These are phyloP conservation scores for Fagus crenata DNA, from an alignment of 306 rosid genomes.

Conservation along the genomic window DNA sequence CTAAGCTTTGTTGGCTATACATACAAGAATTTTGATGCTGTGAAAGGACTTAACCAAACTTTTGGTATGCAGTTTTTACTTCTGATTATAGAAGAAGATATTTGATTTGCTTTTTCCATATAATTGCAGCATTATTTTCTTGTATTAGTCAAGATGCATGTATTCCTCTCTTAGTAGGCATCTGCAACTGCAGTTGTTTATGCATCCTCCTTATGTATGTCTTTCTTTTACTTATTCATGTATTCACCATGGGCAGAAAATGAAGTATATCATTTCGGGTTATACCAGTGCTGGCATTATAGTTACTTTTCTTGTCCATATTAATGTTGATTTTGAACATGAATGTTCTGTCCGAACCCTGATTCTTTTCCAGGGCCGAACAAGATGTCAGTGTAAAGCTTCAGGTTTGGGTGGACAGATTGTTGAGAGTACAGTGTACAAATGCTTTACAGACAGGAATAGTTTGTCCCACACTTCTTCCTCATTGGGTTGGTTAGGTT, in stretches of 20 bases:
- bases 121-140: constrained; percentile 9
- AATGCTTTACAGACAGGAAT: neutral
- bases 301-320: too few relatives aligned
- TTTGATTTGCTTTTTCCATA: neutral
- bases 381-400: neutral
- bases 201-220: neutral
- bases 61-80: constrained; percentile 54
- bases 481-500: neutral
- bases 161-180: constrained; percentile 23
- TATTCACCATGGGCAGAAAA: neutral
- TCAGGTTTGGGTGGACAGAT: constrained; percentile 5
- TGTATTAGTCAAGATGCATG: constrained; percentile 19
- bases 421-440: neutral
- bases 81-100: constrained; percentile 15
- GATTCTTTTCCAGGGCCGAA: neutral
- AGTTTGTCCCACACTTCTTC: neutral
- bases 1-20: constrained; percentile 95
- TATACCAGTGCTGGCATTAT: neutral
- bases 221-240: neutral
- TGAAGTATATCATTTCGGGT: neutral
- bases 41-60: constrained; percentile 82
- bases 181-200: constrained; percentile 13
- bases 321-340: neutral
- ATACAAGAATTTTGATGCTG: constrained; percentile 97
- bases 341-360: neutral